Base-by-base conservation (phyloP, 768 basidiomycete genomes). In the Serpula lacrymans region DNA sequence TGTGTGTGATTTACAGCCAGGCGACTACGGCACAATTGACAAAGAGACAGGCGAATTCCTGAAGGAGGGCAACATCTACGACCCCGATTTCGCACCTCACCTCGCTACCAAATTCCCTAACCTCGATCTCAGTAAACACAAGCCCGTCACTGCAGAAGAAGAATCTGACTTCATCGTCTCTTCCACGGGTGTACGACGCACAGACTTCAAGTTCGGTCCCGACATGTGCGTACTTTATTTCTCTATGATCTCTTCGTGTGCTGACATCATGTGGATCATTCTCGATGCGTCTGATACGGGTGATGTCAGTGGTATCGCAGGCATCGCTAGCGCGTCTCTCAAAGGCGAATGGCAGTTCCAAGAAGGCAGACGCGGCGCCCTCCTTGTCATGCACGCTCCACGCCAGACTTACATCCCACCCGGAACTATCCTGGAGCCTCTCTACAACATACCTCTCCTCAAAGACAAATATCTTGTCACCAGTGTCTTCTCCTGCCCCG, bases 291-390 rank as follows among this genome's bases (percentile, higher is more conserved):
- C 51, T 21, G 39, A 20, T 4, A 17, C 47, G 1, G 44, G 38
- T 0, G 43, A 38, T 1, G 20, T 39, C 13, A 11, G 38, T 43
- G 47, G 26, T n/a, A 37, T 53, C 29, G 11, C 58, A 2, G 62
- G 59, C 3, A 13, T 68, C 27, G 61, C 50, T 0, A 52, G 43
- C 6, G 63, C 62, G 0, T 53, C 63, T 14, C 20, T 69, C 45
- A 60, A 60, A 29, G 64, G 57, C 3, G 51, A 54, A 20, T 68
- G 65, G 64, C 52, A 60, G 26, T 68, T 66, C 41, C 53, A 55
- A 6, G 38, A 14, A 13, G 56, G 59, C 0, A 55, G 48, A 33
- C 62, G 58, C 2, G 63, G 57, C 3, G 66, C 66, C n/a, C 41
- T 69, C 22, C 44, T 68, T 6, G 46, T 65, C 47, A 68, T 68